These are phyloP conservation scores for Globisporangium carolinianum DNA, from an alignment of 352 stramenopile genomes.

Conservation along the genomic window DNA sequence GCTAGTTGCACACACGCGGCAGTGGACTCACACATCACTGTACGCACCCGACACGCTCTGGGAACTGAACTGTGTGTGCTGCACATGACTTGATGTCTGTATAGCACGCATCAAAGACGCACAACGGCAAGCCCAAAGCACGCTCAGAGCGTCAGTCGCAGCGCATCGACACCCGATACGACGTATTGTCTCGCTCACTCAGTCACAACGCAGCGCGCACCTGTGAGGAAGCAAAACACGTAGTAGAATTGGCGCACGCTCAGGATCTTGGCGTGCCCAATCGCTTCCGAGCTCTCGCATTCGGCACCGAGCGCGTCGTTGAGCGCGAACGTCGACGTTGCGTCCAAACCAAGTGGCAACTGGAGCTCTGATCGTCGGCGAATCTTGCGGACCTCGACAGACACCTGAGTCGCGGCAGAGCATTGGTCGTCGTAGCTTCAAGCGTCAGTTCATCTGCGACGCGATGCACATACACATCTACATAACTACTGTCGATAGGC, in stretches of 20 bases:
- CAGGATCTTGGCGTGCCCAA: slow-evolving; percentile 57
- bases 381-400: slow-evolving; percentile 69
- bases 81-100: slow-evolving; percentile 59
- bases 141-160: neutral
- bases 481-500: too few relatives aligned
- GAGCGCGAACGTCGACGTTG: slow-evolving; percentile 12
- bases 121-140: neutral
- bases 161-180: neutral
- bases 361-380: slow-evolving; percentile 33
- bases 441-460: neutral
- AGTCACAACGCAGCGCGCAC: slow-evolving; percentile 8
- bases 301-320: slow-evolving; percentile 18
- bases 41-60: slow-evolving; percentile 26
- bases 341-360: slow-evolving; percentile 9
- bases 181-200: neutral
- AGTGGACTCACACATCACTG: neutral
- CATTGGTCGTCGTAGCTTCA: too few relatives aligned
- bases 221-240: slow-evolving; percentile 73
- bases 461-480: neutral
- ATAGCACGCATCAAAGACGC: slow-evolving; percentile 3
- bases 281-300: slow-evolving; percentile 25
- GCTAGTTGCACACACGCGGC: neutral
- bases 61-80: slow-evolving; percentile 50
- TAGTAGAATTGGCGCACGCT: slow-evolving; percentile 77
- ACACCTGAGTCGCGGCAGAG: slow-evolving; percentile 14